These are phyloP conservation scores for Salix brachista DNA, from an alignment of 345 rosid genomes.

Conservation along the genomic window DNA sequence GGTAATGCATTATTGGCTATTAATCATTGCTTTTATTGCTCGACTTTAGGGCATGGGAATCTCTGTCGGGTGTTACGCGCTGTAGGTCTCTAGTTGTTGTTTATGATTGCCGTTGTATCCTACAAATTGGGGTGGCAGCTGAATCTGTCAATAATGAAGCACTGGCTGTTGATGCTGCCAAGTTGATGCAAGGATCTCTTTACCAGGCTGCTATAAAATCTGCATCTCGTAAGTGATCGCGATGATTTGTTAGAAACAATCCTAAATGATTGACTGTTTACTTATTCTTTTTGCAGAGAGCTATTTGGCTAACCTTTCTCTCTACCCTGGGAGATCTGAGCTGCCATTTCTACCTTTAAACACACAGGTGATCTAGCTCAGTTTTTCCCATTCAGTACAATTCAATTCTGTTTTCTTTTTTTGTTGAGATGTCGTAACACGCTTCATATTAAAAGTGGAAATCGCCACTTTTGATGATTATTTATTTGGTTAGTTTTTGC, in stretches of 20 bases:
- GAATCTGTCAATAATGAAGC: slow-evolving; percentile 38
- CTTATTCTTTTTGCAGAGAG: slow-evolving; percentile 47
- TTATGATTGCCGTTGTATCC: slow-evolving; percentile 50
- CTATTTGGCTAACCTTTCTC: slow-evolving; percentile 86
- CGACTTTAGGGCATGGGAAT: slow-evolving; percentile 71
- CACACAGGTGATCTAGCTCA: slow-evolving; percentile 50
- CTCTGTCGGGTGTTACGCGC: slow-evolving; percentile 61
- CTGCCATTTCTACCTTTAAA: slow-evolving; percentile 81
- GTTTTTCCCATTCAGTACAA: not conserved
- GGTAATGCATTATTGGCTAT: not conserved
- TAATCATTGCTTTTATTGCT: slow-evolving; percentile 6
- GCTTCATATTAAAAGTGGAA: not conserved
- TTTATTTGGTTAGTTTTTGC: not conserved
- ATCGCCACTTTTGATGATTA: not conserved
- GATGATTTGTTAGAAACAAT: slow-evolving; percentile 1
- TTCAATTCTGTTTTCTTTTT: not conserved
- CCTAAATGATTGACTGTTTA: not conserved
- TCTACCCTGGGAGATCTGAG: slow-evolving; percentile 85
- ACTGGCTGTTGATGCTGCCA: slow-evolving; percentile 46
- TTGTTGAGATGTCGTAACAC: not conserved
- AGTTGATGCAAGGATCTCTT: slow-evolving; percentile 66
- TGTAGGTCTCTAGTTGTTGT: slow-evolving; percentile 67
- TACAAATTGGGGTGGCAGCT: slow-evolving; percentile 80
- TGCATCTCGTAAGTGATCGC: slow-evolving; percentile 55
- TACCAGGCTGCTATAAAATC: slow-evolving; percentile 64